phyloP scores from a whole-genome alignment of 306 rosid genomes.

The Vigna mungo region DNA sequence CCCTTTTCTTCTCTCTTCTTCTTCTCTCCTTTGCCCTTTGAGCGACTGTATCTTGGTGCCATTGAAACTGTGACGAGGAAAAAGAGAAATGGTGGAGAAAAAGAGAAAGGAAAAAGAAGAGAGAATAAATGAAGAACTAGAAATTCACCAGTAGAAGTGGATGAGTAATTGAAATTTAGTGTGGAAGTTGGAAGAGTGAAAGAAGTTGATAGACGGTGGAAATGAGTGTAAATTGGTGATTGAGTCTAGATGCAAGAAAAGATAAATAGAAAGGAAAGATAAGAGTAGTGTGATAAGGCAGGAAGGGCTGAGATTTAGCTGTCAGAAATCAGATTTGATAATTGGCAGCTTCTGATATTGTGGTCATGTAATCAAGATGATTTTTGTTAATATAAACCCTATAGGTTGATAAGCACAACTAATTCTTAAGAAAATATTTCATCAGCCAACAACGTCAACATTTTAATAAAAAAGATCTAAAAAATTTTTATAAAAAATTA shows the following conservation, averaged over 20 bases:
- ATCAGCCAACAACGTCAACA: too few species aligned
- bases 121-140: not conserved
- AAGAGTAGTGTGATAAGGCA: slow-evolving; percentile 73
- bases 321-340: slow-evolving; percentile 50
- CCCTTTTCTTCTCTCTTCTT: slow-evolving; percentile 95
- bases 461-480: too few species aligned
- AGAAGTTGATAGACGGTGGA: not conserved
- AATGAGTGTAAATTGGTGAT: not conserved
- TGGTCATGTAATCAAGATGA: too few species aligned
- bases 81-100: not conserved
- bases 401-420: too few species aligned
- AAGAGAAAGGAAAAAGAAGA: too few species aligned
- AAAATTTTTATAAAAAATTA: too few species aligned
- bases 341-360: slow-evolving; percentile 38
- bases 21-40: slow-evolving; percentile 87
- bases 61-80: slow-evolving; percentile 37
- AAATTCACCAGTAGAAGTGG: not conserved
- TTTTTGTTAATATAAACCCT: too few species aligned
- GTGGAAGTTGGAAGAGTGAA: too few species aligned
- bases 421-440: too few species aligned
- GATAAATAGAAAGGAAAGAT: slow-evolving; percentile 39
- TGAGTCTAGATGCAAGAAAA: slow-evolving; percentile 28
- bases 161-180: not conserved
- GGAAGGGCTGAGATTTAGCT: slow-evolving; percentile 91
- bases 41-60: slow-evolving; percentile 90